Base-by-base conservation (phyloP, 176 grass and related monocot genomes). In the Luzula sylvatica region DNA sequence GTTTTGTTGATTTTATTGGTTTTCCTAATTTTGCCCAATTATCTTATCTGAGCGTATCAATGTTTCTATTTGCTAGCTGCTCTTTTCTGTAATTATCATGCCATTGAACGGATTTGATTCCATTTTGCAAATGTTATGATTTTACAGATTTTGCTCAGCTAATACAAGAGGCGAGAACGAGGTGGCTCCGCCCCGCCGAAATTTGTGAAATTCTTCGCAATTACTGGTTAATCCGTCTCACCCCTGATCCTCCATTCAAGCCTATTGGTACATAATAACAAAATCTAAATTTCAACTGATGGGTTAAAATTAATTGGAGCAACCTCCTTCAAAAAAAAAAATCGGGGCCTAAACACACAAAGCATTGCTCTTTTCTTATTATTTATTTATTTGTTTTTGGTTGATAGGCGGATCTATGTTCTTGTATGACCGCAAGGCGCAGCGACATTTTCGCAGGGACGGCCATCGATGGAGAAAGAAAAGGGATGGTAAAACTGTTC, bases 391-490 rank as follows among this genome's bases (percentile, higher is more conserved):
- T n/a, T 9, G 26, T 61, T 61, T 46, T 48, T 13, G 4, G 25
- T 3, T 64, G 23, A 45, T 55, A 87, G 82, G 82, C 64, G 82
- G 82, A 21, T 76, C 82, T 44, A 65, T 87, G 48, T 87, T 81
- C 56, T 60, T 87, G n/a, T 87, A 80, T 69, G 67, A 87, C 38
- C 82, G 82, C 16, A 87, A 87, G 67, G 64, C 75, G 52, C 56
- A 80, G 56, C 78, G 82, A 20, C 80, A 87, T 68, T 87, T 87
- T 44, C 78, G 82, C 61, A 87, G 72, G 56, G 82, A 87, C 72
- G 82, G 82, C 24, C 82, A 87, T 38, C 80, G 68, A 13, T 87
- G 82, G 82, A 80, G 76, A 55, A 87, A 87, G 76, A 87, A 87
- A 71, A 87, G 69, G 53, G 82, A 87, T 53, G 82, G 76, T 26